Evolutionary conservation across 129 eudicot genomes (phyloP).

Genomic region (Lactuca sativa): DNA sequence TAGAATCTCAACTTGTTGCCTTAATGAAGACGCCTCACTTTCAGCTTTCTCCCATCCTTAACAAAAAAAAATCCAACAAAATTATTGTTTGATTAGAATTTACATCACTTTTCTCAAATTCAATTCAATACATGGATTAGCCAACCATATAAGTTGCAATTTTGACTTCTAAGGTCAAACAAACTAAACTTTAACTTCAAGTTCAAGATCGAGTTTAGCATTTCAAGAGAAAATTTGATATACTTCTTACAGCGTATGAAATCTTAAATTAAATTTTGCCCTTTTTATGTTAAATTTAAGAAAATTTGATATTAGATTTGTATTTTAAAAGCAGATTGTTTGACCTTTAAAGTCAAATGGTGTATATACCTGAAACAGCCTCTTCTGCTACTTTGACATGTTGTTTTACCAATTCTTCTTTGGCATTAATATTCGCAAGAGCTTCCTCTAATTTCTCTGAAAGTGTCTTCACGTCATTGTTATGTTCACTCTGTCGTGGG

Average conservation of each 20-base stretch:
- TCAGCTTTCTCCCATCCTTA: slow-evolving; percentile 55
- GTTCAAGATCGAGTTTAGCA: not conserved
- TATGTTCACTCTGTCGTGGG: slow-evolving; percentile 21
- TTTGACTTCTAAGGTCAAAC: slow-evolving; percentile 6
- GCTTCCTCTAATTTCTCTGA: slow-evolving; percentile 35
- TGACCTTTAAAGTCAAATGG: slow-evolving; percentile 20
- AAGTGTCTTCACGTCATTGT: slow-evolving; percentile 26
- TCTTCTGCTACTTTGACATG: slow-evolving; percentile 46
- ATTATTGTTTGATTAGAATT: not conserved
- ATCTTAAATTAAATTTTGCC: not conserved
- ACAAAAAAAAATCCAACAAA: slow-evolving; percentile 11
- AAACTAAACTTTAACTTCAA: not conserved
- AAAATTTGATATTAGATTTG: not conserved
- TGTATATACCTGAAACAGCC: slow-evolving; percentile 42
- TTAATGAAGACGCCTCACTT: slow-evolving; percentile 31
- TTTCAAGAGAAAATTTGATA: not conserved
- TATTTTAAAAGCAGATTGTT: not conserved
- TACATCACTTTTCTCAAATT: not conserved
- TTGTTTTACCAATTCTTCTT: slow-evolving; percentile 39
- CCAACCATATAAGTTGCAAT: slow-evolving; percentile 1
- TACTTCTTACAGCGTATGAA: not conserved
- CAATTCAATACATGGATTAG: not conserved
- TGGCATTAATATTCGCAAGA: slow-evolving; percentile 31
- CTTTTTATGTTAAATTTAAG: not conserved
- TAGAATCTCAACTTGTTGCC: slow-evolving; percentile 37